Evolutionary conservation across 2,329 filamentous ascomycete genomes (phyloP).

Genomic region (Claviceps fusiformis): DNA sequence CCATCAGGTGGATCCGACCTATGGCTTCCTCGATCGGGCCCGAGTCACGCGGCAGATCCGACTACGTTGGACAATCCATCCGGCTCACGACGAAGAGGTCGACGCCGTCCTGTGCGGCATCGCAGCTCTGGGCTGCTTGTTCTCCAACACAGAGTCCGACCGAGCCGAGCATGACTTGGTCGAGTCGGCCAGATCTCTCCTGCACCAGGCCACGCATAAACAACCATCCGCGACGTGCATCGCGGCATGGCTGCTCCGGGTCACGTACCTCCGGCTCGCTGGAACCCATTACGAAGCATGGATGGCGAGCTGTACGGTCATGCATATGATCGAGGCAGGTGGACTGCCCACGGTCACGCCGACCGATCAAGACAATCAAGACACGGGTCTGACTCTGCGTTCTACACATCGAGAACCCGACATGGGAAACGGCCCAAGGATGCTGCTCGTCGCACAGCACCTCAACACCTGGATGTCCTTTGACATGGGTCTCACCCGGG

Average conservation of each 20-base stretch:
- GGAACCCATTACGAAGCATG: conserved; percentile 39
- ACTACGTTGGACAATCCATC: conserved; percentile 19
- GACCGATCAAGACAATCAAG: conserved; percentile 4
- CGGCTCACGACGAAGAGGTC: conserved; percentile 17
- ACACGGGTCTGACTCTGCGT: conserved; percentile 12
- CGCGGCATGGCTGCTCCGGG: conserved; percentile 38
- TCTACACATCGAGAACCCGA: conserved; percentile 10
- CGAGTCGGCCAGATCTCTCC: conserved; percentile 12
- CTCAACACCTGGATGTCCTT: conserved; percentile 47
- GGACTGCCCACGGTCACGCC: conserved; percentile 29
- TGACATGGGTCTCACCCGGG: conserved; percentile 40
- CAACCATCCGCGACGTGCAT: conserved; percentile 16
- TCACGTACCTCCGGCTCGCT: conserved; percentile 38
- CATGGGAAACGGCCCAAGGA: conserved; percentile 25
- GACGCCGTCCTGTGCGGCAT: conserved; percentile 40
- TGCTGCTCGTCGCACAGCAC: conserved; percentile 39
- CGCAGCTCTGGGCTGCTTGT: conserved; percentile 39
- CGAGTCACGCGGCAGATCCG: conserved; percentile 18
- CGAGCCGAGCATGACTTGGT: conserved; percentile 30
- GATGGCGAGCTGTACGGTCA: conserved; percentile 43
- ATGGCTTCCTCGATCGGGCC: conserved; percentile 31
- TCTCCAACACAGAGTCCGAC: conserved; percentile 29
- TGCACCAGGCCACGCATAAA: neutral
- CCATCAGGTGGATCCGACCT: conserved; percentile 36
- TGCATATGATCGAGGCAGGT: conserved; percentile 44